Evolutionary conservation across 176 grass and related monocot species (phyloP).

Genomic region (Phoenix roebelenii): DNA sequence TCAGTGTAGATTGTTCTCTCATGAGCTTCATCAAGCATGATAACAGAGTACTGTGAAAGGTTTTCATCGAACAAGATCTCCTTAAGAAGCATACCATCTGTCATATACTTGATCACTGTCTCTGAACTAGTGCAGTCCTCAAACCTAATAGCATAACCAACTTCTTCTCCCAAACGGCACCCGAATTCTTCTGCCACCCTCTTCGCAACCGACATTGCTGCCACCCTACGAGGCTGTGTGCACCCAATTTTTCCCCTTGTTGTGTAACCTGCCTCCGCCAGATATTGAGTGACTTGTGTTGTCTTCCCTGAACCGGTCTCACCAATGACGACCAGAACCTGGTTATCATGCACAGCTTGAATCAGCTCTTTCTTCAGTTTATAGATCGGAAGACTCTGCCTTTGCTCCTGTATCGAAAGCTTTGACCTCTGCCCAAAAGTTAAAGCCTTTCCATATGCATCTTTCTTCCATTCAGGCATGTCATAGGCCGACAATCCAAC

Average conservation of each 20-base stretch:
- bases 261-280: conserved; percentile 86
- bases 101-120: conserved; percentile 97
- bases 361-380: conserved; percentile 91
- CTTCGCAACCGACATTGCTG: conserved; percentile 92
- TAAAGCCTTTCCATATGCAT: conserved; percentile 88
- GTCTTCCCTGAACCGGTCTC: conserved; percentile 98
- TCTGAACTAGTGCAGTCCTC: conserved; percentile 89
- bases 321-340: conserved; percentile 88
- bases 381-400: conserved; percentile 85
- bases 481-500: conserved; percentile 83
- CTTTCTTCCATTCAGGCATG: conserved; percentile 98
- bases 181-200: conserved; percentile 94
- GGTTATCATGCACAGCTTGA: conserved; percentile 93
- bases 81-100: conserved; percentile 89
- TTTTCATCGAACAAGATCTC: conserved; percentile 95
- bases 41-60: conserved; percentile 78
- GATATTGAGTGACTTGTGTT: conserved; percentile 86
- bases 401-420: conserved; percentile 83
- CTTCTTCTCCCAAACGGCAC: conserved; percentile 83
- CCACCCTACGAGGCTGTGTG: conserved; percentile 89
- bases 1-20: conserved; percentile 94
- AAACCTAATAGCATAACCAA: conserved; percentile 92
- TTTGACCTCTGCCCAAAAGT: conserved; percentile 84
- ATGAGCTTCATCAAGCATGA: conserved; percentile 98
- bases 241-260: conserved; percentile 91